Base-by-base conservation (phyloP, 345 rosid genomes). In the Xanthoceras sorbifolium region DNA sequence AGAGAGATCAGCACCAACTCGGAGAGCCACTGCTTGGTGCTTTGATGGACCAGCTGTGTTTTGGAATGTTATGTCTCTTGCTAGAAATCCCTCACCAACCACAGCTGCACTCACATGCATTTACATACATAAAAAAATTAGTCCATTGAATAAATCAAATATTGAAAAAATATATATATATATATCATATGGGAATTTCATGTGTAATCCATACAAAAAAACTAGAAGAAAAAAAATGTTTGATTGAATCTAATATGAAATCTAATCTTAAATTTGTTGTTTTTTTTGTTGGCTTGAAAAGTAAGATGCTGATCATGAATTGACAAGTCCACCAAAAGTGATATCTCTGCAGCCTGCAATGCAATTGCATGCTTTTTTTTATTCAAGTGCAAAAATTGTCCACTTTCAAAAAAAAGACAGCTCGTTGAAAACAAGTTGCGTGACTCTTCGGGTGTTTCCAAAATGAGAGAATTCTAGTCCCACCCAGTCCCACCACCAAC, bases 1-100 rank as follows among this genome's bases (percentile, higher is more conserved):
- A 0, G 98, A 80, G 34, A 93, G 85, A 67, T 93, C 98, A 0
- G 97, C 73, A 7, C 98, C 98, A 6, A 88, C 94, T 1, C 98
- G 87, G 61, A 93, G 87, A 9, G 94, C 94, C 69, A 90, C 94
- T 12, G 94, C 94, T 64, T 90, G 94, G 83, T 88, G 90, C 87
- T 87, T 93, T 3, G 93, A 83, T 20, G 91, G 86, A 34, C 98
- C 98, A 0, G 98, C 98, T 3, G 97, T 87, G 90, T 93, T 93
- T 31, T 91, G 76, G 84, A 93, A 91, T 17, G 98, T 92, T 25
- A 93, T 73, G 83, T 86, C 89, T 46, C 90, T 79, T 6, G 98
- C 98, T 23, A 93, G 72, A 82, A 93, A 93, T 67, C 92, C 77
- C 64, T 84, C 88, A 1, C 98, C 98, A 26, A 93, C 97, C 29